Base-by-base conservation (phyloP, 2,329 filamentous ascomycete genomes). In the Harringtonia lauricola region DNA sequence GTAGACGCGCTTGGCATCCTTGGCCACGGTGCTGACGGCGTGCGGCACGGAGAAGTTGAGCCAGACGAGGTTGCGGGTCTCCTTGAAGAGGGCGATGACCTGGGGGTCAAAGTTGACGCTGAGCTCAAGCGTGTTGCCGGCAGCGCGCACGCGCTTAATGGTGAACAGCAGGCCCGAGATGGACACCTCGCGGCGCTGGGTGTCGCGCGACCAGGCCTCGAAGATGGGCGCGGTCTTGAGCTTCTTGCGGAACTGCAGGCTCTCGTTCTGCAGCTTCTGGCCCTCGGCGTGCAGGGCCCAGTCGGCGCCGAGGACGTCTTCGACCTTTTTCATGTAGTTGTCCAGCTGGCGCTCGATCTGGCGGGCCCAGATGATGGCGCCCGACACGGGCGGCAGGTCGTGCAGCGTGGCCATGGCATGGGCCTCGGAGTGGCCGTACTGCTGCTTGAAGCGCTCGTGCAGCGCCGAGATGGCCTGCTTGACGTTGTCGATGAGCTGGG, bases 311-410 rank as follows among this genome's bases (percentile, higher is more conserved):
- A 99, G 76, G 31, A 99, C 92, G 53, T 95, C 87, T 60, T 96
- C 94, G n/a, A 99, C 90, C 62, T 95, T 95, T 59, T 88, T 86
- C 88, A 99, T 95, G 62, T 98, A 98, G 12, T 82, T 85, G 57
- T 95, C 83, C 10, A 98, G 77, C 61, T 98, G 92, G 30, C 87
- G 81, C 66, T 98, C 90, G 49, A 99, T 98, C 63, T 98, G 92
- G 36, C 87, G 82, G 21, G 90, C 90, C 85, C 92, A 96, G 42
- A 98, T 94, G 52, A 99, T 95, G 30, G 90, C 90, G 45, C 92
- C 94, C 5, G 92, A 94, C 1, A 98, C 89, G 0, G 94, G 92
- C 1, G 92, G 92, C 15, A 98, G 70, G 63, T 99, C 92, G 49
- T 90, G 88, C 45, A 99, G 72, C 62, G 96, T 90, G 3, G 92